Percentiles rank a stretch among this genome's conserved stretches.
Evolutionary conservation across 1,284 basidiomycete species (phyloP).

Genomic region (Sanghuangporus baumii): DNA sequence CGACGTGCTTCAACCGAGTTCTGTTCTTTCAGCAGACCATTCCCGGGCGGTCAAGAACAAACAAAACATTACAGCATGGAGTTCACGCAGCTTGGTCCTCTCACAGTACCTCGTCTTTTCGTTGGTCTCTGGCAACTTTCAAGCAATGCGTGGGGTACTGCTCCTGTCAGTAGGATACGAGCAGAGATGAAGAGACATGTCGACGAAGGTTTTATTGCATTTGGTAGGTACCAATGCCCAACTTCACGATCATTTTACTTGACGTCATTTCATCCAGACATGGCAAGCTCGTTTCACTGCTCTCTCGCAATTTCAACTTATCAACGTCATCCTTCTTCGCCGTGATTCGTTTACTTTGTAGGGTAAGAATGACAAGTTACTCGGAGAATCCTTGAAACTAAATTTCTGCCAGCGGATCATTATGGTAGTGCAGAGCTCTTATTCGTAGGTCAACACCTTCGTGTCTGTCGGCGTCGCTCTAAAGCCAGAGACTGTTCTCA

Average conservation of each 20-base stretch:
- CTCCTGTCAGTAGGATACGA: slow-evolving; percentile 58
- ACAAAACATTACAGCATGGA: slow-evolving; percentile 28
- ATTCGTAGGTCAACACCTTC: slow-evolving; percentile 45
- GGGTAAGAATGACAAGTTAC: slow-evolving; percentile 1
- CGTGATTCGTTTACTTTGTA: background rate
- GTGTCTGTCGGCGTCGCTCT: slow-evolving; percentile 17
- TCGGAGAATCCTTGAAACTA: background rate
- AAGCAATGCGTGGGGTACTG: slow-evolving; percentile 76
- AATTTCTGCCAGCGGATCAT: slow-evolving; percentile 58
- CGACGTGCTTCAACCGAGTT: background rate
- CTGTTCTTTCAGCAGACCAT: background rate
- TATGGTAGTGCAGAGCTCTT: slow-evolving; percentile 76
- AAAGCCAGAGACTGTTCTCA: slow-evolving; percentile 25
- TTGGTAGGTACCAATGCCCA: slow-evolving; percentile 40
- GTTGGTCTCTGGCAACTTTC: slow-evolving; percentile 81
- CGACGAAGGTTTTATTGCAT: slow-evolving; percentile 63
- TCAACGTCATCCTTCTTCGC: background rate
- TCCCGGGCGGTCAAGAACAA: background rate
- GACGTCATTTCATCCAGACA: slow-evolving; percentile 26
- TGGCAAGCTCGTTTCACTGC: slow-evolving; percentile 27
- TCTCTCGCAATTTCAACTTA: background rate
- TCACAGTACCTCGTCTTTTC: slow-evolving; percentile 61
- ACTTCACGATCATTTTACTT: slow-evolving; percentile 6
- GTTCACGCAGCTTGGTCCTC: slow-evolving; percentile 55
- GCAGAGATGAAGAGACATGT: slow-evolving; percentile 61